Conservation (phyloP, 208 protist species). For the Wallacemonas sp. region DNA sequence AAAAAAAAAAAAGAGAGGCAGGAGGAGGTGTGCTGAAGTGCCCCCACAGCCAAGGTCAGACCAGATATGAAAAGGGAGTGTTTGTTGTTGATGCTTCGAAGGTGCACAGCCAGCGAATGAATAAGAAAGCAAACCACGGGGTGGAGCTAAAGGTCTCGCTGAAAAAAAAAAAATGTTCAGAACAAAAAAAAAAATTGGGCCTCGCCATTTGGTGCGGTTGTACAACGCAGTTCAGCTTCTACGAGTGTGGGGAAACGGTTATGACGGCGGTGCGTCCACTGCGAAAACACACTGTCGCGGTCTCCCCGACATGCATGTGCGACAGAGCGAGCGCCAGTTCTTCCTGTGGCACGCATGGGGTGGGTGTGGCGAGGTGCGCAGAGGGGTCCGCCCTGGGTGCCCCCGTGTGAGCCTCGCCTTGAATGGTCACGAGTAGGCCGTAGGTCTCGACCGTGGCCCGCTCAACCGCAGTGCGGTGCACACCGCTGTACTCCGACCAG, state of each 20-base stretch:
- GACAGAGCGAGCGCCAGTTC: slow-evolving; percentile 31
- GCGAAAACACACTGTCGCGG: slow-evolving; percentile 50
- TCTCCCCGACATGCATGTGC: slow-evolving; percentile 72
- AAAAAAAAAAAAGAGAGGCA: too few relatives aligned
- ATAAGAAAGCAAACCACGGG: too few relatives aligned
- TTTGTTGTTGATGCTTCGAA: too few relatives aligned
- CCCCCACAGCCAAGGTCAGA: too few relatives aligned
- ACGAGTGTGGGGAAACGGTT: slow-evolving; percentile 21
- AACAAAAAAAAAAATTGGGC: not conserved
- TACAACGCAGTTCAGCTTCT: too few relatives aligned
- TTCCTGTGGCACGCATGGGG: slow-evolving; percentile 19
- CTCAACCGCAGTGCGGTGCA: slow-evolving; percentile 41
- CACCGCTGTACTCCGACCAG: slow-evolving; percentile 77
- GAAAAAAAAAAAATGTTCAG: too few relatives aligned
- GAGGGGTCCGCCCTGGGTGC: not conserved
- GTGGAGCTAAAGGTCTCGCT: too few relatives aligned
- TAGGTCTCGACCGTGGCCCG: slow-evolving; percentile 45
- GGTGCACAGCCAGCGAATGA: too few relatives aligned
- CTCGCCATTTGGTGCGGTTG: not conserved
- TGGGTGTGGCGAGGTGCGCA: slow-evolving; percentile 34
- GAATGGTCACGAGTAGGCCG: slow-evolving; percentile 31
- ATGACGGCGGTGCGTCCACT: slow-evolving; percentile 37
- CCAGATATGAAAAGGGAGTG: too few relatives aligned
- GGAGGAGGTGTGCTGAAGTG: too few relatives aligned
- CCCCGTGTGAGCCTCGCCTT: not conserved